Evolutionary conservation across 2,329 filamentous ascomycete species (phyloP), one percentile per base, ranked within the genome.

Genomic region (Cephalotrichum gorgonifer): DNA sequence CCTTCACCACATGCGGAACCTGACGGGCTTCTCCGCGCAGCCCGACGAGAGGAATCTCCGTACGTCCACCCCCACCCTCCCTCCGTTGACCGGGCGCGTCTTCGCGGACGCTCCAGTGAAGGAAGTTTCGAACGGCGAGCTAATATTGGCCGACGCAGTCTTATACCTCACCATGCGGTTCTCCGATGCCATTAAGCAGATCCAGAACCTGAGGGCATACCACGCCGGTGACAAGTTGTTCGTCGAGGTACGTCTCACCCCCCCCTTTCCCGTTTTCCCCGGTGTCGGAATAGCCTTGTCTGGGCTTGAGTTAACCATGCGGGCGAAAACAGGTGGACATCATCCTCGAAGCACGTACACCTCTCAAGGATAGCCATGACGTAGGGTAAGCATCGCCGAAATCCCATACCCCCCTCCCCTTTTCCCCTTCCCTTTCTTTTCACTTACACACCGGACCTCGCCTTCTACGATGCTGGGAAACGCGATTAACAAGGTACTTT

Each of bases 81-180:
- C 43, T 25, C 22, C 26, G 2, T 6, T 17, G 17, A 39, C n/a
- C 17, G 17, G 4, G 15, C 11, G 35, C 7, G 8, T 39, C 9
- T 12, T 12, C 27, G n/a, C n/a, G n/a, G n/a, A 31, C 8, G 4
- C 8, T 15, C 30, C 30, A 22, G 11, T 23, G 41, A 43, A 11
- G 23, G 26, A 43, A 23, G 9, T n/a, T 23, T 2, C n/a, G 9
- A 12, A 31, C n/a, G n/a, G 9, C 26, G n/a, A 44, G 22, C 27
- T 33, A 30, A 44, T 6, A 44, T 20, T 14, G 26, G 2, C 14
- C n/a, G 7, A 11, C 17, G 6, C 28, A 52, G 66, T 95, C 22
- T 74, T 95, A 1, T 96, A 96, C 66, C 76, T 95, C 56, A 93
- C 89, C 1, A 95, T 95, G 86, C 85, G 90, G 20, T 95, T 95